Conservation (phyloP, 1,284 basidiomycete species). For the Naganishia sp. region DNA sequence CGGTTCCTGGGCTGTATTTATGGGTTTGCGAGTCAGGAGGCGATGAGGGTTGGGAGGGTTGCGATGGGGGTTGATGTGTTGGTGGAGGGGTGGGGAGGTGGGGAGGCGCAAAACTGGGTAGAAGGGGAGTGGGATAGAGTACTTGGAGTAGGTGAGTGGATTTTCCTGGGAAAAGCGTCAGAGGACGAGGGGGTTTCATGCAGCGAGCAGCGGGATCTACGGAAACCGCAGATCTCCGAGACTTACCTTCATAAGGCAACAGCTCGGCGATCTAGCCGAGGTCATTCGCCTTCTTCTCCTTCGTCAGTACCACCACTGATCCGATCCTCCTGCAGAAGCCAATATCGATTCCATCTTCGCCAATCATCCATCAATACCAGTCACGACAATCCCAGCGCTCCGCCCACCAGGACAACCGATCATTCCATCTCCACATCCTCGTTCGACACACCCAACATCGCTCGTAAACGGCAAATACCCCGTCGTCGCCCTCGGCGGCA, state of each 20-base stretch:
- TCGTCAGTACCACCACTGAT: not conserved
- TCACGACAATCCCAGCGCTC: not conserved
- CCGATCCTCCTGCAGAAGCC: slow-evolving; percentile 14
- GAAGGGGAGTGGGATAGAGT: slow-evolving; percentile 9
- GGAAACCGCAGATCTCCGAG: too few species aligned
- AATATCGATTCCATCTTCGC: slow-evolving; percentile 59
- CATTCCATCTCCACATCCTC: not conserved
- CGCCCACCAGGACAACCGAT: slow-evolving; percentile 2
- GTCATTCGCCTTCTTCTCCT: not conserved
- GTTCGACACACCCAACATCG: not conserved
- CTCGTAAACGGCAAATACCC: slow-evolving; percentile 34
- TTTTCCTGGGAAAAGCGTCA: not conserved
- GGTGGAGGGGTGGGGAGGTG: slow-evolving; percentile 37
- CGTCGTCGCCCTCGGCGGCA: slow-evolving; percentile 65
- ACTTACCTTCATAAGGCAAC: too few species aligned
- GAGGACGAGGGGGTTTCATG: not conserved
- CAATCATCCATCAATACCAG: slow-evolving; percentile 8
- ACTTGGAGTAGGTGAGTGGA: not conserved
- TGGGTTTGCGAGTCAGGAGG: slow-evolving; percentile 48
- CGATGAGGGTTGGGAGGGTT: slow-evolving; percentile 39
- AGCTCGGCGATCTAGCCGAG: too few species aligned
- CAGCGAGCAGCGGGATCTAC: too few species aligned
- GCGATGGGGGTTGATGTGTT: slow-evolving; percentile 49
- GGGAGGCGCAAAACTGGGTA: slow-evolving; percentile 23
- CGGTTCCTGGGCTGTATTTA: slow-evolving; percentile 50